Evolutionary conservation across 768 basidiomycete species (phyloP).

Genomic region (Gyrodon lividus): DNA sequence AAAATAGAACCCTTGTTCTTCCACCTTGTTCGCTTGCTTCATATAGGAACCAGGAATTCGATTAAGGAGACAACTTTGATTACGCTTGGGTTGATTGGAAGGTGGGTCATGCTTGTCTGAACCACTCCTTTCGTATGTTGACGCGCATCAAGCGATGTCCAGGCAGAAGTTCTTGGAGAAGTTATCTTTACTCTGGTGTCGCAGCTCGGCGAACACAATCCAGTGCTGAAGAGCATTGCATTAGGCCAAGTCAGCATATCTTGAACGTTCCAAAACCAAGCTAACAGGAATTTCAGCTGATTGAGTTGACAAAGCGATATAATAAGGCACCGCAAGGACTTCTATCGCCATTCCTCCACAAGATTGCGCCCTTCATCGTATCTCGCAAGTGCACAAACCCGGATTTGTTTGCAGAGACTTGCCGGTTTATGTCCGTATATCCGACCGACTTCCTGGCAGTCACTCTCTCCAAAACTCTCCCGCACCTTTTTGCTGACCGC

Average conservation of each 20-base stretch:
- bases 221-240: conserved; percentile 66
- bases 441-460: conserved; percentile 61
- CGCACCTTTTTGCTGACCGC: conserved; percentile 62
- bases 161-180: conserved; percentile 54
- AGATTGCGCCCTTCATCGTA: conserved; percentile 65
- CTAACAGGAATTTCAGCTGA: conserved; percentile 44
- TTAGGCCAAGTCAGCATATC: conserved; percentile 55
- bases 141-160: conserved; percentile 40
- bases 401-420: conserved; percentile 57
- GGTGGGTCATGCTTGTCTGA: conserved; percentile 24
- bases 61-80: conserved; percentile 66
- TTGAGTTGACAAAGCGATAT: conserved; percentile 53
- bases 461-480: conserved; percentile 64
- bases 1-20: conserved; percentile 43
- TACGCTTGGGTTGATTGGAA: conserved; percentile 55
- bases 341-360: conserved; percentile 65
- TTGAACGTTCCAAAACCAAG: not conserved
- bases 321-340: conserved; percentile 65
- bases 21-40: conserved; percentile 48
- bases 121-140: not conserved
- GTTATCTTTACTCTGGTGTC: conserved; percentile 61
- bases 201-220: conserved; percentile 66
- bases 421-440: conserved; percentile 62
- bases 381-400: conserved; percentile 58
- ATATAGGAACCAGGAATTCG: conserved; percentile 39